These are phyloP conservation scores for Allantophomopsis lycopodina DNA, from an alignment of 2,329 filamentous ascomycete genomes.

Conservation along the genomic window DNA sequence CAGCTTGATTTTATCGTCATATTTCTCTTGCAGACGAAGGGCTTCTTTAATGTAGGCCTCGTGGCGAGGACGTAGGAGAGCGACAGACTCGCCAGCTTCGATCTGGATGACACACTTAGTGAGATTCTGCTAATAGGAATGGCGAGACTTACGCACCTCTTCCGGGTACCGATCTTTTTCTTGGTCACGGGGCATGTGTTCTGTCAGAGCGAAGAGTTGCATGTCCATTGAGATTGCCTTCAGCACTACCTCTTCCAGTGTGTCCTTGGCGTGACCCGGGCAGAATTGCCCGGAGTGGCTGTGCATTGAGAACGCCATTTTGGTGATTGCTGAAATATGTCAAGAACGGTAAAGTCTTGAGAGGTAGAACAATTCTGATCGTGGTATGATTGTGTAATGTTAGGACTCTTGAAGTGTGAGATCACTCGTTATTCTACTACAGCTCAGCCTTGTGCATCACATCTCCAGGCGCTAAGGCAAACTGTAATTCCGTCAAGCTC, in stretches of 20 bases:
- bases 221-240: conserved; percentile 68
- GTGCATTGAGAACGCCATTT: conserved; percentile 95
- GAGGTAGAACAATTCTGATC: too few relatives aligned
- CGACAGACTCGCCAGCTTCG: conserved; percentile 29
- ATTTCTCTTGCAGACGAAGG: conserved; percentile 53
- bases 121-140: conserved; percentile 1
- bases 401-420: too few relatives aligned
- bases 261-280: conserved; percentile 72
- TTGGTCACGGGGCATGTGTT: conserved; percentile 81
- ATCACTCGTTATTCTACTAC: too few relatives aligned
- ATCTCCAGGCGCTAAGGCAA: too few relatives aligned
- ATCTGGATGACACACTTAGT: conserved; percentile 21
- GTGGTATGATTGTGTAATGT: too few relatives aligned
- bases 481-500: too few relatives aligned
- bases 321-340: conserved; percentile 1
- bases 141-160: conserved; percentile 39
- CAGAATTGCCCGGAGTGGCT: conserved; percentile 98
- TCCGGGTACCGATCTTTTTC: conserved; percentile 78
- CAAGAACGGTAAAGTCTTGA: too few relatives aligned
- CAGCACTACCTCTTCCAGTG: conserved; percentile 71
- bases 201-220: conserved; percentile 74
- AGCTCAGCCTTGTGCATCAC: too few relatives aligned
- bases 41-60: conserved; percentile 67
- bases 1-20: conserved; percentile 58
- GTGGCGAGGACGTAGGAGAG: conserved; percentile 38